phyloP scores from a whole-genome alignment of 1,284 basidiomycete species.

The Heterobasidion parviporum region DNA sequence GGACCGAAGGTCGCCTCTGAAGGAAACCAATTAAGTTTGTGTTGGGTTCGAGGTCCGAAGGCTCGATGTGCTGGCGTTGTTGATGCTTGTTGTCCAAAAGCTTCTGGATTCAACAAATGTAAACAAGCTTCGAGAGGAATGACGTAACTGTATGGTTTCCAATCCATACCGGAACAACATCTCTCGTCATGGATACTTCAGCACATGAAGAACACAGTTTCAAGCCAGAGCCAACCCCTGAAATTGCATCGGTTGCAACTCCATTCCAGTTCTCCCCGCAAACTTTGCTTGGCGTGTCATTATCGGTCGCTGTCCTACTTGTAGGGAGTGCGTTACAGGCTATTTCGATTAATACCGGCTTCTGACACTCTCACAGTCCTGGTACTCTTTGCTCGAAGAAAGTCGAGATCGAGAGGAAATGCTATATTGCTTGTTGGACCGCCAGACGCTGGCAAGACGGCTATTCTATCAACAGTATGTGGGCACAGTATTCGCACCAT shows the following conservation, averaged over 20 bases:
- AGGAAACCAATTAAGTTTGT: not conserved
- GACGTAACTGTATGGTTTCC: no score
- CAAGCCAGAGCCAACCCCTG: not conserved
- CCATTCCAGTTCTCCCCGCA: not conserved
- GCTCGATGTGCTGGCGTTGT: not conserved
- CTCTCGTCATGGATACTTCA: not conserved
- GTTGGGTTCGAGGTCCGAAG: no score
- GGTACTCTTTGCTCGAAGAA: slow-evolving; percentile 33
- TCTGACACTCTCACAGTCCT: slow-evolving; percentile 15
- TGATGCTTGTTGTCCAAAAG: not conserved
- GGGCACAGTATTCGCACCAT: not conserved
- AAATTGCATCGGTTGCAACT: not conserved
- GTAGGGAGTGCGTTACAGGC: not conserved
- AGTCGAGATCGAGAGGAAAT: slow-evolving; percentile 40
- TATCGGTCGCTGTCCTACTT: not conserved
- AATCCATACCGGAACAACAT: not conserved
- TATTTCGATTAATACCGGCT: not conserved
- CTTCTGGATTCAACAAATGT: not conserved
- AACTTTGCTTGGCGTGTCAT: not conserved
- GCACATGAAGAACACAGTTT: not conserved
- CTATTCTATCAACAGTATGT: slow-evolving; percentile 48
- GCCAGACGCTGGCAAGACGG: slow-evolving; percentile 70
- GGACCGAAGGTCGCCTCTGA: not conserved
- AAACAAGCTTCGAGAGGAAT: not conserved
- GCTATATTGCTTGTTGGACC: slow-evolving; percentile 59